Percentiles rank a stretch among this genome's conserved stretches.
Evolutionary conservation across 495 filamentous ascomycete genomes (phyloP).

Genomic region (Podospora australis): DNA sequence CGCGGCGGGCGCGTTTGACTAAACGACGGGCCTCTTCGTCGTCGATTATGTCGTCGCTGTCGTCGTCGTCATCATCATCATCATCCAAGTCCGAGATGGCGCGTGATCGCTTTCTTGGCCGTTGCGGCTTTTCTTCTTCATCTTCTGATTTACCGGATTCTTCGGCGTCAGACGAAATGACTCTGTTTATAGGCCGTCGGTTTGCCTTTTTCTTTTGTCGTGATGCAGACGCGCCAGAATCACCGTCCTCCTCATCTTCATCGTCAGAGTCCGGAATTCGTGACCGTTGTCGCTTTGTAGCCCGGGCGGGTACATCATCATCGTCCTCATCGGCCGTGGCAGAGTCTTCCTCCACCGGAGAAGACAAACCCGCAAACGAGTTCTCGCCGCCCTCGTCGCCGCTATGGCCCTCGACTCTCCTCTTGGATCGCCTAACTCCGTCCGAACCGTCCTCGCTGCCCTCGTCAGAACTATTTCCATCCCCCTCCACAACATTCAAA

Average conservation of each 20-base stretch:
- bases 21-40: background rate
- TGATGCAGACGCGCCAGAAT: no score
- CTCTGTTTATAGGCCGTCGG: no score
- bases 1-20: background rate
- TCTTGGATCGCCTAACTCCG: no score
- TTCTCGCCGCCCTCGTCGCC: conserved; percentile 5
- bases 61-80: conserved; percentile 8
- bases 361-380: conserved; percentile 7
- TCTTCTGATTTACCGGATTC: no score
- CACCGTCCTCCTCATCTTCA: background rate
- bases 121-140: background rate
- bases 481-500: conserved; percentile 13
- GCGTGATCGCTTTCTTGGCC: background rate
- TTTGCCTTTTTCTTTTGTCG: no score
- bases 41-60: background rate
- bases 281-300: background rate
- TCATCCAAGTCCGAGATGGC: conserved; percentile 10
- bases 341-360: background rate
- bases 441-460: background rate
- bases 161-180: no score
- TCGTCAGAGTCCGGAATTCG: background rate
- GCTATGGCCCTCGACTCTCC: no score
- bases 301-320: background rate
- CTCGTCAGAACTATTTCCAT: conserved; percentile 3
- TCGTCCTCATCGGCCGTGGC: no score